Percentiles rank a stretch among this genome's conserved stretches.
These are phyloP conservation scores for Tolypocladium guangdongense DNA, from an alignment of 2,329 filamentous ascomycete genomes.

Conservation along the genomic window DNA sequence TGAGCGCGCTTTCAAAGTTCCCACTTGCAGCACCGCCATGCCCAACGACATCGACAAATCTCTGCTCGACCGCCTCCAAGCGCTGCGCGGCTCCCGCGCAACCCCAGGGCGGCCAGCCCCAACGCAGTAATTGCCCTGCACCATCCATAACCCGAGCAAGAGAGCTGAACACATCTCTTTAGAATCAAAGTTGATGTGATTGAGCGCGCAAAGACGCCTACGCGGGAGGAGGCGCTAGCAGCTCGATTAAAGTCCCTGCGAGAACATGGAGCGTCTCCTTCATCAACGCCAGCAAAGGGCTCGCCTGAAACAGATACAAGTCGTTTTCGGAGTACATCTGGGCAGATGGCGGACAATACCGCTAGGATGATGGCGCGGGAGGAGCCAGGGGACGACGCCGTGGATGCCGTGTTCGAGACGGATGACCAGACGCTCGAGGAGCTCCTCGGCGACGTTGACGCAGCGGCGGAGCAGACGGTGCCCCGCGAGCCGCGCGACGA, in stretches of 20 bases:
- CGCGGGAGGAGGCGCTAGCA: constrained; percentile 39
- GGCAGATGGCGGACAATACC: background rate
- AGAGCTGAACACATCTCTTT: background rate
- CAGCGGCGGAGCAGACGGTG: constrained; percentile 15
- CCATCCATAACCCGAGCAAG: background rate
- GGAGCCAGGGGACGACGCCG: constrained; percentile 17
- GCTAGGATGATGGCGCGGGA: background rate
- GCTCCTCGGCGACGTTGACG: constrained; percentile 32
- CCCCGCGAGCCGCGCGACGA: constrained; percentile 16
- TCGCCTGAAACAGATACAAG: background rate
- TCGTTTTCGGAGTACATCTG: background rate
- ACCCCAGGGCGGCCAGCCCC: constrained; percentile 13
- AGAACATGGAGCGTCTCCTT: constrained; percentile 20
- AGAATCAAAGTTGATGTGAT: constrained; percentile 26
- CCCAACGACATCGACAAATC: constrained; percentile 30
- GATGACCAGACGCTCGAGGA: constrained; percentile 44
- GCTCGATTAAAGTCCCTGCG: constrained; percentile 41
- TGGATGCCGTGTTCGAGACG: constrained; percentile 29
- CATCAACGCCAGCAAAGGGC: constrained; percentile 3
- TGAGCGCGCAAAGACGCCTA: constrained; percentile 29
- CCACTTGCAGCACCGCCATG: constrained; percentile 11
- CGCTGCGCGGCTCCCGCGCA: constrained; percentile 28
- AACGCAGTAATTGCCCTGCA: background rate
- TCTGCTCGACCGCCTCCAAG: constrained; percentile 43
- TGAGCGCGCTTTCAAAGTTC: background rate